Evolutionary conservation across 495 filamentous ascomycete species (phyloP), one percentile per base, ranked within the genome.

Genomic region (Podospora conica): DNA sequence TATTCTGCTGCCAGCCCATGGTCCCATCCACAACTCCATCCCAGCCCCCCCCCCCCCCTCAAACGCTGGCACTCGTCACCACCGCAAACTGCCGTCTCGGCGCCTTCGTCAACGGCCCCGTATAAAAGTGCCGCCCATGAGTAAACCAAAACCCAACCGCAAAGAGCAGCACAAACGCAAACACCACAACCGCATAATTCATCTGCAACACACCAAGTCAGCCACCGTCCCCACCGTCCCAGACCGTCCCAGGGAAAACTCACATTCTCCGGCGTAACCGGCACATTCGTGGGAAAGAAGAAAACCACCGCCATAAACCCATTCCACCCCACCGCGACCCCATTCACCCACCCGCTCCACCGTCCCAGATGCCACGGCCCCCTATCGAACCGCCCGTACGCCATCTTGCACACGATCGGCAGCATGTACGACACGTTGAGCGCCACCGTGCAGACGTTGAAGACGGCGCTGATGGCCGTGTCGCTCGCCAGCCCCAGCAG

Each of bases 341-440:
- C 65, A 65, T 89, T 89, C 27, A 85, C 76, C 11, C 66, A 70
- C 0, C 68, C 60, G 58, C 80, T 77, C 18, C 76, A 73, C 33
- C 73, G 70, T 10, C 86, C 86, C 77, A 88, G 76, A 68, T 88
- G 77, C 82, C 84, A 88, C 20, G 86, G 87, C 22, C 86, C 87
- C 15, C 77, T 81, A 73, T 85, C 73, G 66, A 88, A 88, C 29
- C 81, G 75, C 15, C 82, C 79, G 56, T 82, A 87, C 3, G 80
- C 9, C 58, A 88, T 66, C 74, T 88, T 89, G 74, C 85, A 88
- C 23, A 85, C 65, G 56, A 89, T 83, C 0, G 87, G 87, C 57
- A 88, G 84, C 64, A 82, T 80, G 74, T 88, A 88, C 53, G 78
- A 82, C 79, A 85, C 83, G 70, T 89, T 87, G n/a, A 88, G 74